phyloP scores from a whole-genome alignment of 106 monocot species.

The Dendrobium officinale region DNA sequence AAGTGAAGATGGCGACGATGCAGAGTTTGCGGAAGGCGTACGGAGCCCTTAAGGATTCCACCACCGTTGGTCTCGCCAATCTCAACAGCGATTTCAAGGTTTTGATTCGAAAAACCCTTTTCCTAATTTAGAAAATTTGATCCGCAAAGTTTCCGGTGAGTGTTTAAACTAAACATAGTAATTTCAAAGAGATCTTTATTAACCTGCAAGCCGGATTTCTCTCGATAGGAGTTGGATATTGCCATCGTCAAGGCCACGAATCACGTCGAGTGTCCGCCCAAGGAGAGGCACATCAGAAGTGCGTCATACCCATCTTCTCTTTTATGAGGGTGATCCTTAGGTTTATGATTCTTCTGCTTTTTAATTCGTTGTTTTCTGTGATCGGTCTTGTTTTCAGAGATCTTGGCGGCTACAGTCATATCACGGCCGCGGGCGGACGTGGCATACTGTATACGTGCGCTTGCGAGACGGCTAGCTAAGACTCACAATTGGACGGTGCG shows the following conservation, averaged over 20 bases:
- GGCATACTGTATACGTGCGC: constrained; percentile 76
- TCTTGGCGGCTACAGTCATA: constrained; percentile 48
- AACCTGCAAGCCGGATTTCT: background rate
- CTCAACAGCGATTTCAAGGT: constrained; percentile 99
- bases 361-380: background rate
- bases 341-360: background rate
- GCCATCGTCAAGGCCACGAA: constrained; percentile 77
- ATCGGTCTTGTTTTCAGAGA: constrained; percentile 30
- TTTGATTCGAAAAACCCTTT: background rate
- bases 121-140: background rate
- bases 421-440: constrained; percentile 58
- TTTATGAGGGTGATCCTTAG: background rate
- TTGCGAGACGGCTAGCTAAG: constrained; percentile 57
- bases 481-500: constrained; percentile 76
- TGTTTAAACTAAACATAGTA: background rate
- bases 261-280: constrained; percentile 70
- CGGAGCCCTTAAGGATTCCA: constrained; percentile 90
- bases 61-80: constrained; percentile 89
- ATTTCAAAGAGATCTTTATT: background rate
- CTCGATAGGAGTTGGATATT: constrained; percentile 57
- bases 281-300: constrained; percentile 72
- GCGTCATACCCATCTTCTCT: background rate
- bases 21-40: constrained; percentile 78
- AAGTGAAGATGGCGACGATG: constrained; percentile 45
- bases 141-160: background rate